These are phyloP conservation scores for Ustilago loliicola DNA, from an alignment of 1,284 basidiomycete genomes.

Conservation along the genomic window DNA sequence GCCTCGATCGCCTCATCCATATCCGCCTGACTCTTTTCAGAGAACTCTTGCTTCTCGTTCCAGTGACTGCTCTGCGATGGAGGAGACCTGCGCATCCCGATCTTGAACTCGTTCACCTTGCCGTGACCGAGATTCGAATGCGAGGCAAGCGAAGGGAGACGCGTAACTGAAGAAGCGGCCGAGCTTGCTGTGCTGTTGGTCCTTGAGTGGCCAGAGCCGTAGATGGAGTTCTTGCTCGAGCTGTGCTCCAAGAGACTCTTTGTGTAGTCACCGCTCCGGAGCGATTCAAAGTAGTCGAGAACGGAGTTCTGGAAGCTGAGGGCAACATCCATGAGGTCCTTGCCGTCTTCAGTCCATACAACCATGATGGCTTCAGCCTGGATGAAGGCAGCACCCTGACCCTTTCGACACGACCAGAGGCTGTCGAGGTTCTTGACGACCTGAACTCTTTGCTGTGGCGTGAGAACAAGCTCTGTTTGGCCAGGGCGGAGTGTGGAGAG, in stretches of 20 bases:
- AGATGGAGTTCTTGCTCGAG: conserved; percentile 19
- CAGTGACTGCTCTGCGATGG: conserved; percentile 9
- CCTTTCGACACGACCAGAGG: conserved; percentile 80
- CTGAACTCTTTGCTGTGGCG: conserved; percentile 48
- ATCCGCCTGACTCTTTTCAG: conserved; percentile 24
- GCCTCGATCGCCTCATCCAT: conserved; percentile 18
- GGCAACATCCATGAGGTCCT: conserved; percentile 35
- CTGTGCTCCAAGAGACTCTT: conserved; percentile 24
- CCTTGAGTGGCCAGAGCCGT: conserved; percentile 20
- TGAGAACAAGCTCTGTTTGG: conserved; percentile 48
- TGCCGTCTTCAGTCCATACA: conserved; percentile 82
- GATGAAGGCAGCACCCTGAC: conserved; percentile 86
- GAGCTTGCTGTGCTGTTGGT: conserved; percentile 25
- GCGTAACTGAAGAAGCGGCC: conserved; percentile 25
- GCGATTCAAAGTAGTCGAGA: conserved; percentile 37
- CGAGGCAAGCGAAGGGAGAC: conserved; percentile 21
- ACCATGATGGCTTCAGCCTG: conserved; percentile 81
- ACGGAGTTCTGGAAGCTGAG: conserved; percentile 33
- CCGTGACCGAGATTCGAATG: conserved; percentile 26
- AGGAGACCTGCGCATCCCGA: conserved; percentile 14
- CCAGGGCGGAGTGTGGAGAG: conserved; percentile 72
- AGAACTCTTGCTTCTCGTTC: conserved; percentile 21
- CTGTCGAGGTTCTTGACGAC: conserved; percentile 74
- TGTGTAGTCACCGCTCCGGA: conserved; percentile 23
- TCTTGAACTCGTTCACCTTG: conserved; percentile 15